phyloP scores from a whole-genome alignment of 1,284 basidiomycete species.

The Phellopilus nigrolimitatus region DNA sequence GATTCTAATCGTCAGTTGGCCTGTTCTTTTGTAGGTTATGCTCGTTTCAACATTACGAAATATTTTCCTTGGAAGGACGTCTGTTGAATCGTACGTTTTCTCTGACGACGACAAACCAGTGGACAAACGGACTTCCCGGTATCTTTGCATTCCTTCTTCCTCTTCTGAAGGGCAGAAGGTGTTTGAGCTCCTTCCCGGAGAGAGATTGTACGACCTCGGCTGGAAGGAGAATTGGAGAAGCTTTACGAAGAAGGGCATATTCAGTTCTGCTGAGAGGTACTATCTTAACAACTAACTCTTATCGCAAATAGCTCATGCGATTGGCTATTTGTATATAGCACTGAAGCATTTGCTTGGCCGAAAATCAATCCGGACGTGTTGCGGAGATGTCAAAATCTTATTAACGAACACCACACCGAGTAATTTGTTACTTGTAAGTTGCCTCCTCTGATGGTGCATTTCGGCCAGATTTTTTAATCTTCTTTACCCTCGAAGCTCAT shows the following conservation, averaged over 20 bases:
- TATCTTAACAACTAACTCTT: not conserved
- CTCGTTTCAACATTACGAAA: conserved; percentile 27
- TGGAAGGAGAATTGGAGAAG: conserved; percentile 31
- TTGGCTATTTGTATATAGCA: conserved; percentile 19
- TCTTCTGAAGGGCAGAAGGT: not conserved
- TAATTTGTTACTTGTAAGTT: not conserved
- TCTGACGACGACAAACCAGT: not conserved
- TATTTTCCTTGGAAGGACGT: conserved; percentile 32
- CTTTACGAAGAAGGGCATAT: conserved; percentile 24
- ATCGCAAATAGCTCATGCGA: too few species aligned
- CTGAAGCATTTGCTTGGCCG: conserved; percentile 34
- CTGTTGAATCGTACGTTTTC: conserved; percentile 30
- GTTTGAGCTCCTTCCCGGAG: conserved; percentile 27
- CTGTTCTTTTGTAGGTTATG: conserved; percentile 25
- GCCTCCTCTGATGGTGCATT: too few species aligned
- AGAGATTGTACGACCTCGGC: conserved; percentile 43
- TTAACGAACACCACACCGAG: not conserved
- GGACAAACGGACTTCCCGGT: not conserved
- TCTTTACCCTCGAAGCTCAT: not conserved
- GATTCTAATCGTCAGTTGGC: not conserved
- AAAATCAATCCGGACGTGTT: conserved; percentile 38
- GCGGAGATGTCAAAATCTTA: conserved; percentile 16
- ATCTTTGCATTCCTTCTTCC: conserved; percentile 14
- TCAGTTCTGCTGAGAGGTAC: conserved; percentile 14
- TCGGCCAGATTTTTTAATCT: too few species aligned